Conservation (phyloP, 352 stramenopile species). For the Phytopythium litorale region DNA sequence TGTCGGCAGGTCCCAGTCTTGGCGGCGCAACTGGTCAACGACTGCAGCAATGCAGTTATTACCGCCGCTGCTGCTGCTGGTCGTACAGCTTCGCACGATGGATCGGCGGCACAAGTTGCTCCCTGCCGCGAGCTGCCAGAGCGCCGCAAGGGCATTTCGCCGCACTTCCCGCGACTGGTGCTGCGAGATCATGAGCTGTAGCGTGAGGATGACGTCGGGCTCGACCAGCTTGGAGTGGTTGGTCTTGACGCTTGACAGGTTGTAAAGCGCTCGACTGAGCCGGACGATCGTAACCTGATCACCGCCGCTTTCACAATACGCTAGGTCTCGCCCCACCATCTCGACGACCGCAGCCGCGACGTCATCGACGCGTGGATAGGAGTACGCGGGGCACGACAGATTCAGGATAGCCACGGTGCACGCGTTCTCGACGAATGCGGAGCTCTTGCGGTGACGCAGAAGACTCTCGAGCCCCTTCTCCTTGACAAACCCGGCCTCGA, state of each 20-base stretch:
- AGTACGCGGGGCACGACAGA: slow-evolving; percentile 57
- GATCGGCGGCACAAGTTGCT: slow-evolving; percentile 42
- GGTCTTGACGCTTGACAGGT: slow-evolving; percentile 52
- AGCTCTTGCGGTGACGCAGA: slow-evolving; percentile 42
- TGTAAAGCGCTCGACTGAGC: slow-evolving; percentile 61
- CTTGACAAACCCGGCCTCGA: slow-evolving; percentile 62
- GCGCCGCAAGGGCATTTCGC: slow-evolving; percentile 39
- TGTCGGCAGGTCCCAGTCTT: slow-evolving; percentile 12
- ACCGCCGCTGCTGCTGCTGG: neutral
- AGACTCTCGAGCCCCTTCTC: slow-evolving; percentile 68
- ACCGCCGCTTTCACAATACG: slow-evolving; percentile 10
- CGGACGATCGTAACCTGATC: neutral
- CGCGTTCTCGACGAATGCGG: slow-evolving; percentile 28
- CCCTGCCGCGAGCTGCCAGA: slow-evolving; percentile 49
- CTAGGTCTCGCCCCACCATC: slow-evolving; percentile 31
- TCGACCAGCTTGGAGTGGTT: slow-evolving; percentile 71
- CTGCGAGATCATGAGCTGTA: slow-evolving; percentile 28
- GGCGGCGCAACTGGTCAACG: slow-evolving; percentile 33
- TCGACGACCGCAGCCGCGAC: slow-evolving; percentile 60
- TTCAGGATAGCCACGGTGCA: slow-evolving; percentile 63
- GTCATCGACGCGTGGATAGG: slow-evolving; percentile 64
- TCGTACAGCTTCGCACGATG: slow-evolving; percentile 22
- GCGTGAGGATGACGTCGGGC: slow-evolving; percentile 31
- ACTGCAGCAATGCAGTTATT: slow-evolving; percentile 34
- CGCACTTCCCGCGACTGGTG: slow-evolving; percentile 24